Conservation (phyloP, 2,329 filamentous ascomycete genomes). For the Trichoderma harzianum region DNA sequence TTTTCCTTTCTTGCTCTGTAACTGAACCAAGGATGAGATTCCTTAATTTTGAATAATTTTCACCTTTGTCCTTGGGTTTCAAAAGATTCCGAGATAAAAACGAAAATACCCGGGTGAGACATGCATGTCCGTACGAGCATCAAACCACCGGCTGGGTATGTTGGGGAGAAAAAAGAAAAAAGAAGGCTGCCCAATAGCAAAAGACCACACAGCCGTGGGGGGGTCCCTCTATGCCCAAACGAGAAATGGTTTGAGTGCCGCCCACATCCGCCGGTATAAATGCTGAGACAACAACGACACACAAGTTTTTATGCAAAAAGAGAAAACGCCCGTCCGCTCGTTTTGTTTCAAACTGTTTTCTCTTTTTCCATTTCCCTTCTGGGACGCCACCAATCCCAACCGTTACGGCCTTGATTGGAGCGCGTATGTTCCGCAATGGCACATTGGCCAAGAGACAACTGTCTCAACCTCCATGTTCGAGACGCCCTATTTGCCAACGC, state of each 20-base stretch:
- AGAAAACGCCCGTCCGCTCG: not conserved
- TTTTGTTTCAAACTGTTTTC: not conserved
- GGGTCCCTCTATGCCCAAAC: conserved; percentile 2
- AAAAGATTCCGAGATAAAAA: not conserved
- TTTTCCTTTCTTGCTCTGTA: not conserved
- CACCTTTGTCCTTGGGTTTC: not conserved
- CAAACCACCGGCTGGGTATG: not conserved
- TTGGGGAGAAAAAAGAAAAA: not conserved
- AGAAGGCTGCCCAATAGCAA: not conserved
- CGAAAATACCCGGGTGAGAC: conserved; percentile 8
- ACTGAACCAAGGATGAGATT: not conserved
- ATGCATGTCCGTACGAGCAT: not conserved
- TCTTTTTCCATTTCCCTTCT: not conserved
- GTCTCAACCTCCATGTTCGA: not conserved
- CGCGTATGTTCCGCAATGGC: not conserved
- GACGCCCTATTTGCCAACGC: not conserved
- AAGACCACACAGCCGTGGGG: not conserved
- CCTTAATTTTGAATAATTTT: not conserved
- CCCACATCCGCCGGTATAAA: not conserved
- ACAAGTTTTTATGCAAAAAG: not conserved
- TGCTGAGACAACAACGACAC: not conserved
- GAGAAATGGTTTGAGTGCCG: not conserved
- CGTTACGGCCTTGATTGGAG: not conserved
- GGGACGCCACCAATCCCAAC: not conserved
- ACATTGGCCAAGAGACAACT: not conserved